Evolutionary conservation across 2,329 filamentous ascomycete genomes (phyloP).

Genomic region (Aspergillus alliaceus): DNA sequence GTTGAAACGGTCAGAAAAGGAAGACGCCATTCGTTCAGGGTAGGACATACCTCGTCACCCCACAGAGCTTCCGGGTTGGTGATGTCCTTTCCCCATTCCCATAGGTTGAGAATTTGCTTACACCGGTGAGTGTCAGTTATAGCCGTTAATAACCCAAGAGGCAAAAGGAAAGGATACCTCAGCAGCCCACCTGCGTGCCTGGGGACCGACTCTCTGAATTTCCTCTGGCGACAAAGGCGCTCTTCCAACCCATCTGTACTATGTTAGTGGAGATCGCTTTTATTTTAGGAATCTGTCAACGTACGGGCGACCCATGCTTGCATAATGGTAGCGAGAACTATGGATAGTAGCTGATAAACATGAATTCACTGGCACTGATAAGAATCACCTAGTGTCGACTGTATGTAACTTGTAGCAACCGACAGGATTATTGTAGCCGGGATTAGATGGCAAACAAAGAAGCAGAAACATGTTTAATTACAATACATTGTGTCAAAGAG

Average conservation of each 20-base stretch:
- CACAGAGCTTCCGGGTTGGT: conserved; percentile 4
- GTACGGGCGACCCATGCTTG: not conserved
- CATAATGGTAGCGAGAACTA: not conserved
- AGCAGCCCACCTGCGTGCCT: not conserved
- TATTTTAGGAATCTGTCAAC: not conserved
- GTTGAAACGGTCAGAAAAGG: not conserved
- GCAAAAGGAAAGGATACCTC: too few relatives aligned
- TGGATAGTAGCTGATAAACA: not conserved
- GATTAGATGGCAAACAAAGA: not conserved
- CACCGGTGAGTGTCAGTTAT: not conserved
- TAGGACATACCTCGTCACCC: conserved; percentile 13
- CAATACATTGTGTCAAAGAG: not conserved
- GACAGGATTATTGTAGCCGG: not conserved
- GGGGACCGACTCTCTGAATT: not conserved
- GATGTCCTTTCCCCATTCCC: conserved; percentile 6
- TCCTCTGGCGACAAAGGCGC: not conserved
- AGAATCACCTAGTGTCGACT: too few relatives aligned
- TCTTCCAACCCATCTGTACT: not conserved
- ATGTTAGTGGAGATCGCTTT: not conserved
- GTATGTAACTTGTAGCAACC: not conserved
- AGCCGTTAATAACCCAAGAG: too few relatives aligned
- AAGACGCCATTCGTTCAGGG: not conserved
- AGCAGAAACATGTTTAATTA: not conserved
- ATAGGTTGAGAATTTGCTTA: conserved; percentile 14
- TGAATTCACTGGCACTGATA: not conserved